Conservation (phyloP, 2,329 filamentous ascomycete genomes). For the Monilinia polystroma region DNA sequence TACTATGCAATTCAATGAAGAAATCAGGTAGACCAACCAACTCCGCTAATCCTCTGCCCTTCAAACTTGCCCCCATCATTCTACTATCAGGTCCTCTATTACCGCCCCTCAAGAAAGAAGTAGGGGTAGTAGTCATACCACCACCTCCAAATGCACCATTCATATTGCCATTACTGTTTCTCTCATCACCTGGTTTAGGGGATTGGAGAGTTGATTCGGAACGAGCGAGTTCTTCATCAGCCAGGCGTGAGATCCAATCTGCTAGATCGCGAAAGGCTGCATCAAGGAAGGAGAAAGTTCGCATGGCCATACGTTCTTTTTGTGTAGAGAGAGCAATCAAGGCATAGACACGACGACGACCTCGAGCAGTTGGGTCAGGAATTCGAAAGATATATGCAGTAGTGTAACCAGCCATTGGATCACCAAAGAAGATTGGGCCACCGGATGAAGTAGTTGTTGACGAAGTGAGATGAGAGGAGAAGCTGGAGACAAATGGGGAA, state of each 20-base stretch:
- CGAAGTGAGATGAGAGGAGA: slow-evolving; percentile 38
- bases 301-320: slow-evolving; percentile 63
- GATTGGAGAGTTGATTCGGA: slow-evolving; percentile 26
- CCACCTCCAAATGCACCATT: slow-evolving; percentile 2
- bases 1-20: slow-evolving; percentile 64
- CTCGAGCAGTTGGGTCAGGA: slow-evolving; percentile 64
- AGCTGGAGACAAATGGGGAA: slow-evolving; percentile 45
- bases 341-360: slow-evolving; percentile 67
- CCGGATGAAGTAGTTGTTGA: slow-evolving; percentile 55
- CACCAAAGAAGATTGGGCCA: slow-evolving; percentile 68
- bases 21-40: slow-evolving; percentile 66
- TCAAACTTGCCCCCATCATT: slow-evolving; percentile 51
- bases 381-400: slow-evolving; percentile 71
- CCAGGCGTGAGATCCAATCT: slow-evolving; percentile 63
- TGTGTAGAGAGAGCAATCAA: slow-evolving; percentile 65
- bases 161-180: slow-evolving; percentile 20
- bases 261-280: slow-evolving; percentile 63
- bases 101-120: slow-evolving; percentile 36
- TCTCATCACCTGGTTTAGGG: slow-evolving; percentile 18
- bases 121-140: slow-evolving; percentile 26
- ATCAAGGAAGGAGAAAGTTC: slow-evolving; percentile 62
- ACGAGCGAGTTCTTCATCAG: slow-evolving; percentile 60
- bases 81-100: slow-evolving; percentile 34
- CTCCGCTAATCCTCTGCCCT: slow-evolving; percentile 62
- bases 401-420: slow-evolving; percentile 63